Percentiles rank a stretch among this genome's conserved stretches.
phyloP scores from a whole-genome alignment of 192 early-diverging fungal species.

The Backusella tuberculispora region DNA sequence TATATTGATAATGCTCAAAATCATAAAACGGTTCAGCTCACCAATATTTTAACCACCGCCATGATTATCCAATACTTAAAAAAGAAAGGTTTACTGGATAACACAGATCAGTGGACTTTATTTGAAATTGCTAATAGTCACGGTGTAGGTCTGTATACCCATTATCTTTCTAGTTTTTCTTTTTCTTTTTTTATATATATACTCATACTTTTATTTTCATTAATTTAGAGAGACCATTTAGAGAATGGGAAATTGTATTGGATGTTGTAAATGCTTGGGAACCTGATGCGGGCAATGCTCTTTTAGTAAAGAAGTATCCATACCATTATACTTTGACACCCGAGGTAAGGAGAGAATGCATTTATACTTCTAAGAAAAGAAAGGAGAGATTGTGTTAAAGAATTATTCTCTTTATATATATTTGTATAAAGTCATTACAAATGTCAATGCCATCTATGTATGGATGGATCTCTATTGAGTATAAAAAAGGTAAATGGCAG shows the following conservation, averaged over 20 bases:
- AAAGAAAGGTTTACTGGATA: constrained; percentile 57
- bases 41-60: constrained; percentile 70
- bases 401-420: neutral
- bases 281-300: constrained; percentile 69
- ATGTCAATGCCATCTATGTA: constrained; percentile 43
- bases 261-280: constrained; percentile 89
- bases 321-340: constrained; percentile 61
- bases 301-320: constrained; percentile 75
- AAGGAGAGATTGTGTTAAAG: constrained; percentile 5
- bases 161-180: neutral
- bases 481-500: constrained; percentile 85
- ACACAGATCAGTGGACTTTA: constrained; percentile 76
- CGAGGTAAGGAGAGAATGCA: constrained; percentile 44
- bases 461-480: constrained; percentile 69
- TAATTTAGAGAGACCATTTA: constrained; percentile 77
- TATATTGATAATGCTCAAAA: constrained; percentile 79
- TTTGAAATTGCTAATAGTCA: constrained; percentile 90
- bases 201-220: neutral
- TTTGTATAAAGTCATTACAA: constrained; percentile 22
- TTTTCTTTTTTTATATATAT: neutral
- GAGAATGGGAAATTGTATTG: constrained; percentile 89
- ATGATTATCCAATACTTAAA: constrained; percentile 75
- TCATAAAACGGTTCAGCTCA: constrained; percentile 79
- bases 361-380: constrained; percentile 19
- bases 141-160: constrained; percentile 58